These are phyloP conservation scores for Boletus holoroseus DNA, from an alignment of 1,284 basidiomycete species.

Conservation along the genomic window DNA sequence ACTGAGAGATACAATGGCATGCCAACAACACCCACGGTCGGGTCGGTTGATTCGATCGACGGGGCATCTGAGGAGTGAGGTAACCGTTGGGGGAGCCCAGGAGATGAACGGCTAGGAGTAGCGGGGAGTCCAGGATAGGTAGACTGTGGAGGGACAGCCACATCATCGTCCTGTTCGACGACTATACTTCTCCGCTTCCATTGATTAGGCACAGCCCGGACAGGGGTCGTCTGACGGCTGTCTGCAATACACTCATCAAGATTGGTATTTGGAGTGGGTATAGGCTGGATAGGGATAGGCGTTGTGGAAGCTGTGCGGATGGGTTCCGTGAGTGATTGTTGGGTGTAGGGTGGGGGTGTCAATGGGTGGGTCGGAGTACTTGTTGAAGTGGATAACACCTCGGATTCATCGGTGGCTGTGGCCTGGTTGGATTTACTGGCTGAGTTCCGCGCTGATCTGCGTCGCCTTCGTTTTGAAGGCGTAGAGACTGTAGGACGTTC, in stretches of 20 bases:
- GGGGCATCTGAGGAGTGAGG: conserved; percentile 50
- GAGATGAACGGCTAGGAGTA: conserved; percentile 32
- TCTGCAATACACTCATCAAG: conserved; percentile 28
- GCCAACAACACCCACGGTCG: conserved; percentile 33
- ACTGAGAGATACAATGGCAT: conserved; percentile 45
- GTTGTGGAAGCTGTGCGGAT: conserved; percentile 29
- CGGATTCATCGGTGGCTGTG: conserved; percentile 56
- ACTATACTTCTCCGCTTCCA: conserved; percentile 60
- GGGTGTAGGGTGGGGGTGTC: conserved; percentile 42
- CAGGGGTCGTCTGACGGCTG: conserved; percentile 34
- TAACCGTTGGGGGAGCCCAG: conserved; percentile 33
- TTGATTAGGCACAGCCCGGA: conserved; percentile 31
- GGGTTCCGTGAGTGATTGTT: conserved; percentile 23
- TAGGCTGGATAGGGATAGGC: conserved; percentile 29
- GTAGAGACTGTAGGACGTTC: conserved; percentile 45
- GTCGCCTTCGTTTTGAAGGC: conserved; percentile 48
- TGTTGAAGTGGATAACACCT: conserved; percentile 52
- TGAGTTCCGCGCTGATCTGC: conserved; percentile 56
- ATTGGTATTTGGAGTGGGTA: conserved; percentile 27
- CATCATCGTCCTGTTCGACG: conserved; percentile 60
- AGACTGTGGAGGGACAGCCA: conserved; percentile 34
- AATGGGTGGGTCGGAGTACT: conserved; percentile 57
- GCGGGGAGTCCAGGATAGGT: conserved; percentile 33
- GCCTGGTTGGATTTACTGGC: conserved; percentile 42
- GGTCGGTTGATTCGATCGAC: conserved; percentile 43